phyloP scores from a whole-genome alignment of 352 stramenopile genomes.

The Pythium utonaiense region DNA sequence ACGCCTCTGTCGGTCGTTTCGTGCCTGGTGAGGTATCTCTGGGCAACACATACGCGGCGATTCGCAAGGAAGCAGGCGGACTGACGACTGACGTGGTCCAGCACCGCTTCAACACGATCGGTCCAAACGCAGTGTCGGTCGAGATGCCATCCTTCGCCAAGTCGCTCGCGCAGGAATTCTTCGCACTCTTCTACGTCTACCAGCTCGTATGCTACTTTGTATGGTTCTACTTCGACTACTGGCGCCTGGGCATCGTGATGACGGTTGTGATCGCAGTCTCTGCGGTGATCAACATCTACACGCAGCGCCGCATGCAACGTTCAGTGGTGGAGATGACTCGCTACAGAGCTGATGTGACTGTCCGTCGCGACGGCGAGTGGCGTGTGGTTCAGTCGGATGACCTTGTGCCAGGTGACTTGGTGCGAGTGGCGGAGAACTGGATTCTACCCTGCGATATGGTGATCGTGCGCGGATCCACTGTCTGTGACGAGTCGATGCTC shows the following conservation, averaged over 20 bases:
- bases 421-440: conserved; percentile 63
- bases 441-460: conserved; percentile 64
- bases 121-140: conserved; percentile 58
- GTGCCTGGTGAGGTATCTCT: conserved; percentile 33
- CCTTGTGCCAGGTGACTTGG: conserved; percentile 66
- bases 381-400: conserved; percentile 40
- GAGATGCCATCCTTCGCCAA: conserved; percentile 50
- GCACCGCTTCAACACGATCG: conserved; percentile 36
- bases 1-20: conserved; percentile 13
- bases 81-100: conserved; percentile 34
- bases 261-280: conserved; percentile 49
- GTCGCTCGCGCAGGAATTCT: conserved; percentile 62
- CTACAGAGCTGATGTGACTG: conserved; percentile 58
- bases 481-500: conserved; percentile 76
- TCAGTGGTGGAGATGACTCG: conserved; percentile 63
- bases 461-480: conserved; percentile 26
- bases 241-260: conserved; percentile 53
- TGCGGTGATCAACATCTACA: conserved; percentile 57
- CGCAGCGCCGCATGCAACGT: conserved; percentile 54
- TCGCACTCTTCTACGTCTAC: conserved; percentile 76
- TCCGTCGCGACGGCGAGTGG: conserved; percentile 58
- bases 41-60: conserved; percentile 39
- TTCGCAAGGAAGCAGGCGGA: conserved; percentile 46
- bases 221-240: conserved; percentile 74
- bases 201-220: conserved; percentile 87